Percentiles rank a stretch among this genome's conserved stretches.
Conservation (phyloP, 1,139 yeast genomes). For the Dujonia santamariae region DNA sequence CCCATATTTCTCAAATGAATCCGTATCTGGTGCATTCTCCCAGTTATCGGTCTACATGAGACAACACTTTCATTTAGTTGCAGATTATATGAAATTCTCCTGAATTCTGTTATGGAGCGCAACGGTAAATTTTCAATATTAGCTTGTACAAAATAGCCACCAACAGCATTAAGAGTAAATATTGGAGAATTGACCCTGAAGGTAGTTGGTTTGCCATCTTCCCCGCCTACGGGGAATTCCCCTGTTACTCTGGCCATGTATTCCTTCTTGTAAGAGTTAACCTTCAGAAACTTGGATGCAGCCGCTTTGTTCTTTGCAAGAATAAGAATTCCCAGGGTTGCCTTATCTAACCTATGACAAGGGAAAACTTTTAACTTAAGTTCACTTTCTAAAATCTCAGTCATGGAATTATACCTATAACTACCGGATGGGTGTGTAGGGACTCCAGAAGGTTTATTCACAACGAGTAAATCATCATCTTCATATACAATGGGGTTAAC, state of each 20-base stretch:
- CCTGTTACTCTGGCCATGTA: slow-evolving; percentile 63
- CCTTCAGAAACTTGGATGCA: slow-evolving; percentile 42
- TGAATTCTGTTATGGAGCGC: slow-evolving; percentile 34
- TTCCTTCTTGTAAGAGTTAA: slow-evolving; percentile 35
- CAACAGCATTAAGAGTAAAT: slow-evolving; percentile 32
- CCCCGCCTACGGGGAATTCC: slow-evolving; percentile 19
- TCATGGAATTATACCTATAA: slow-evolving; percentile 57
- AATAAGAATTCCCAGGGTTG: slow-evolving; percentile 71
- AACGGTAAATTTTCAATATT: slow-evolving; percentile 24
- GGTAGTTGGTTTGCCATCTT: slow-evolving; percentile 14
- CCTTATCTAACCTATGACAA: slow-evolving; percentile 68
- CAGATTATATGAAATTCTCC: slow-evolving; percentile 20
- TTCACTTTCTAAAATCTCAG: slow-evolving; percentile 48
- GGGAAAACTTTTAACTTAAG: slow-evolving; percentile 42
- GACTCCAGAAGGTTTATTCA: slow-evolving; percentile 72
- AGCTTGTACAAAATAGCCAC: slow-evolving; percentile 34
- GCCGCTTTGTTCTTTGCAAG: slow-evolving; percentile 48
- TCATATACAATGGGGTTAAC: slow-evolving; percentile 34
- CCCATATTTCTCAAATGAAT: slow-evolving; percentile 68
- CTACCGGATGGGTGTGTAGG: slow-evolving; percentile 81
- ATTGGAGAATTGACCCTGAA: slow-evolving; percentile 31
- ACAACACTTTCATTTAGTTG: slow-evolving; percentile 51
- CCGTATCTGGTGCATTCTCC: slow-evolving; percentile 77
- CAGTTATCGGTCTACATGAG: slow-evolving; percentile 64
- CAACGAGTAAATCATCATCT: slow-evolving; percentile 50